Evolutionary conservation across 805 yeast species (phyloP), one percentile per base, ranked within the genome.

Genomic region (Saccharomycopsis fermentans): DNA sequence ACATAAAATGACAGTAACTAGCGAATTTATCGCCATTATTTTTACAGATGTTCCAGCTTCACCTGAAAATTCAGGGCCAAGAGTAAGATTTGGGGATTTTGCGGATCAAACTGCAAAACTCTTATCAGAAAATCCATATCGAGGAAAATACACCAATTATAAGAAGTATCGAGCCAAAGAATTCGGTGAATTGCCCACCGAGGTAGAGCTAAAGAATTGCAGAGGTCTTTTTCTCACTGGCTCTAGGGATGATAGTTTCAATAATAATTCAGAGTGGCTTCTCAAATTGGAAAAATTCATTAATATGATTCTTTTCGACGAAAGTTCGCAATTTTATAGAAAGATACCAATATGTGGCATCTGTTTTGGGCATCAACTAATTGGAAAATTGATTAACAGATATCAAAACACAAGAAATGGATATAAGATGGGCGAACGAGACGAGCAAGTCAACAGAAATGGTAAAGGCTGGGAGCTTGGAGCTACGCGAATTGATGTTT

Each of bases 311-410:
- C 58, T 70, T n/a, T 59, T 64, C 27, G 47, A 51, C 27, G 29
- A 53, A n/a, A 50, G 55, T 4, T 32, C 59, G 53, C 50, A 62
- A 65, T 24, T 61, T 29, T 59, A 63, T 27, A 59, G 60, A 4
- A 59, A 65, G 35, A 70, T 77, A n/a, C 85, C 86, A 1, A 59
- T 82, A 3, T 77, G 81, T 5, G 95, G 96, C 3, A 73, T 90
- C 48, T 90, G 97, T 69, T 90, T 89, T 68, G 97, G 96, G 5
- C 97, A 90, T 70, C 97, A 90, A 68, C 76, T 88, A 26, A 69
- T 90, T 16, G 84, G 82, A 0, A 78, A 85, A 56, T 82, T 86
- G 6, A 69, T 87, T 52, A 35, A 57, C 35, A 35, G 43, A 36
- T 24, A 52, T 17, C 16, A 24, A n/a, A 24, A 24, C 17, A 34